Base-by-base conservation (phyloP, 352 stramenopile genomes). In the Phytophthora ohioensis region DNA sequence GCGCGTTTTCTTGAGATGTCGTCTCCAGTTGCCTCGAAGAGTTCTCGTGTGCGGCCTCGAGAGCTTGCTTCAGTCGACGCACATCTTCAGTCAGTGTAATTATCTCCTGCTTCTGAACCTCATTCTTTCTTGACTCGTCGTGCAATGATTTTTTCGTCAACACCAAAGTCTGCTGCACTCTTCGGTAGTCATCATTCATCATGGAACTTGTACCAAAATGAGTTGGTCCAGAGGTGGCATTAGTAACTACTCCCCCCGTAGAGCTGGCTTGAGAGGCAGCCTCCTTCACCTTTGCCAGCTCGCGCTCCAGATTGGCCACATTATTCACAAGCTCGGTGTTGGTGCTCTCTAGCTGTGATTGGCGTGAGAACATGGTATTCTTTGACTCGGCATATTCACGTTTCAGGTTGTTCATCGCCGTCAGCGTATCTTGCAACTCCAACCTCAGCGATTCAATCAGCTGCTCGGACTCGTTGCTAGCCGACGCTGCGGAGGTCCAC, bases 61-160 rank as follows among this genome's bases (percentile, higher is more conserved):
- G 27, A 30, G 57, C 57, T 27, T 82, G 69, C 47, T 93, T 90
- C 13, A 90, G 58, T 30, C 78, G 78, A 43, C 67, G 77, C 38
- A 95, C 64, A 52, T 94, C 85, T 36, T 82, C 67, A 2, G 55
- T 78, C 39, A 94, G 59, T n/a, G 64, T 75, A 5, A 80, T 38
- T 2, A 91, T 79, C 64, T 95, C 87, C 32, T 93, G 87, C 17
- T 86, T 79, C 30, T 91, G 85, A 51, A 88, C 74, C 57, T 91
- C 81, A 10, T 76, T 91, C 60, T 85, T 90, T 15, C 78, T 77
- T 8, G 71, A 78, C 45, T 93, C 87, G 17, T 95, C 88, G 21
- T 93, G 85, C 5, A 95, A 59, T 11, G 73, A 71, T 63, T 95
- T 95, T 74, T 94, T 95, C 5, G 83, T 87, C 9, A 87, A 49